Evolutionary conservation across 768 basidiomycete genomes (phyloP).

Genomic region (Amanita pseudoporphyria): DNA sequence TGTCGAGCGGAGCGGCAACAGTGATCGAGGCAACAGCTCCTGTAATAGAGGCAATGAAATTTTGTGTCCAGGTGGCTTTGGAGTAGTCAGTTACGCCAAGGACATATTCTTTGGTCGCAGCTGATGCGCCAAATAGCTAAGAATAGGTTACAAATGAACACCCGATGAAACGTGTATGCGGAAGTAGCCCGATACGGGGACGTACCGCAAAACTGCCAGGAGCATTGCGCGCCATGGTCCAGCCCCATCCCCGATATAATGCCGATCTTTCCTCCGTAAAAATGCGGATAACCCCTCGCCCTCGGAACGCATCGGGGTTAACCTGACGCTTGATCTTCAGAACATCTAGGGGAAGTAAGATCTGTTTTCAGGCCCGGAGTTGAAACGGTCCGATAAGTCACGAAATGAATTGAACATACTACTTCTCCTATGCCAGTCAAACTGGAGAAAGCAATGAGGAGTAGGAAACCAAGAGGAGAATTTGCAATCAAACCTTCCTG

Average conservation of each 20-base stretch:
- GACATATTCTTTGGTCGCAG: constrained; percentile 87
- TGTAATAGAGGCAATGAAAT: constrained; percentile 91
- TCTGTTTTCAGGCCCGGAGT: constrained; percentile 27
- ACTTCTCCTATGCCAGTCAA: constrained; percentile 91
- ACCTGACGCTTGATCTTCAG: constrained; percentile 99
- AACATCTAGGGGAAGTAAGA: constrained; percentile 92
- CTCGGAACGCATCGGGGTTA: constrained; percentile 97
- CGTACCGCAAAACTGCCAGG: constrained; percentile 91
- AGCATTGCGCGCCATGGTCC: constrained; percentile 97
- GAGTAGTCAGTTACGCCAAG: constrained; percentile 87
- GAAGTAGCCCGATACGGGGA: constrained; percentile 9
- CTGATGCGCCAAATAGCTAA: constrained; percentile 97
- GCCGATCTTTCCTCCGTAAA: constrained; percentile 86
- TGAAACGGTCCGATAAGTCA: background rate
- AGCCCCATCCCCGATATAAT: constrained; percentile 96
- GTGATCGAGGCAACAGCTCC: constrained; percentile 95
- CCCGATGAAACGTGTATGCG: background rate
- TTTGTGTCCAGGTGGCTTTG: constrained; percentile 93
- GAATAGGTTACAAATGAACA: background rate
- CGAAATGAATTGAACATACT: constrained; percentile 31
- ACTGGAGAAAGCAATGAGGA: constrained; percentile 21
- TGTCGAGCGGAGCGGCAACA: constrained; percentile 91
- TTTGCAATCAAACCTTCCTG: constrained; percentile 62
- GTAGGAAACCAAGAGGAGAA: background rate
- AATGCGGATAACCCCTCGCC: constrained; percentile 83